Percentiles rank a stretch among this genome's conserved stretches.
Conservation (phyloP, 2,329 filamentous ascomycete genomes). For the Sclerotinia trifoliorum region DNA sequence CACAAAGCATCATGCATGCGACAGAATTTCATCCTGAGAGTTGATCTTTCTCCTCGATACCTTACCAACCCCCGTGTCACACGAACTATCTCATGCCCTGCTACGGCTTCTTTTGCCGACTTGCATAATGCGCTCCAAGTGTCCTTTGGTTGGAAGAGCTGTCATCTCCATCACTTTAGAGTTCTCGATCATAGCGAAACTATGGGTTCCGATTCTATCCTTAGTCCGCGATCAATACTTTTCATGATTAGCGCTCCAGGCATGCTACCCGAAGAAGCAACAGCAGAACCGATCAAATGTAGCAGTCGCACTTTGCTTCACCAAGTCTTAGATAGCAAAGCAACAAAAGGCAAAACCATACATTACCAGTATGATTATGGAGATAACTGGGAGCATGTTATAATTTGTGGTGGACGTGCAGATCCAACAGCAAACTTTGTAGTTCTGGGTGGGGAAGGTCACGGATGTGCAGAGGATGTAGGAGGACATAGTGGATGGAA, state of each 20-base stretch:
- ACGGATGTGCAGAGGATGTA: neutral
- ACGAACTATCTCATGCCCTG: slow-evolving; percentile 26
- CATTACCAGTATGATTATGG: neutral
- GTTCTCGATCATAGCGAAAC: slow-evolving; percentile 8
- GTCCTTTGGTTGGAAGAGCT: slow-evolving; percentile 21
- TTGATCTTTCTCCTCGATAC: slow-evolving; percentile 22
- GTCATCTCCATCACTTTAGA: slow-evolving; percentile 19
- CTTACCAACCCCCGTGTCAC: slow-evolving; percentile 24
- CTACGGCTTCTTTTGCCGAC: slow-evolving; percentile 19
- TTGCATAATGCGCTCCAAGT: slow-evolving; percentile 23
- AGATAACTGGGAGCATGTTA: neutral
- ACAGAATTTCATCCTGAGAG: slow-evolving; percentile 22
- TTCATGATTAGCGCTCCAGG: neutral
- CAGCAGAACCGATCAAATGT: neutral
- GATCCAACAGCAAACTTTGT: neutral
- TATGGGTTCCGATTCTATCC: neutral
- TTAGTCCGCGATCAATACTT: neutral
- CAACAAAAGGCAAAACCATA: neutral
- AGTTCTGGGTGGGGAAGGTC: neutral
- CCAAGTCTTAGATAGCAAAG: neutral
- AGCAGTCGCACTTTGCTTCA: neutral
- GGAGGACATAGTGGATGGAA: neutral
- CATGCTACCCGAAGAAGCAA: neutral
- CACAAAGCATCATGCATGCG: neutral
- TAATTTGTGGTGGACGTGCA: neutral